phyloP scores from a whole-genome alignment of 1,284 basidiomycete genomes.

The Sporisorium reilianum region DNA sequence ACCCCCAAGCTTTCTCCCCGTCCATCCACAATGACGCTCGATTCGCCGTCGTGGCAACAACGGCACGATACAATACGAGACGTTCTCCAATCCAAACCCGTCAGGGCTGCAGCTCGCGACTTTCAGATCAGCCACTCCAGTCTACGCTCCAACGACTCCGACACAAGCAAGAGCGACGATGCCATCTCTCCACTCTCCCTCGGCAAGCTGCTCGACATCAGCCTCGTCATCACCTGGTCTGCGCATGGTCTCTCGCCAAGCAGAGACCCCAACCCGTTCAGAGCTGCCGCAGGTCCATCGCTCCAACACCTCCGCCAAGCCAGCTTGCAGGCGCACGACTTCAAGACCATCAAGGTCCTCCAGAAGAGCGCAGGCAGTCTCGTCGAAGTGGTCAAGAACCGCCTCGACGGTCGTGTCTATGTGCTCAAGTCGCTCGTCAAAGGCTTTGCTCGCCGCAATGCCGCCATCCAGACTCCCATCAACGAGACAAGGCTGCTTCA shows the following conservation, averaged over 20 bases:
- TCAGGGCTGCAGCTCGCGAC: constrained; percentile 40
- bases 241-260: constrained; percentile 30
- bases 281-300: constrained; percentile 28
- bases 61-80: constrained; percentile 36
- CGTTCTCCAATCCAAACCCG: constrained; percentile 14
- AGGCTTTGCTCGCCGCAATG: constrained; percentile 60
- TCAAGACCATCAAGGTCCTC: constrained; percentile 57
- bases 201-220: constrained; percentile 48
- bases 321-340: constrained; percentile 52
- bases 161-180: constrained; percentile 9
- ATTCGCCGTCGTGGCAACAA: constrained; percentile 28
- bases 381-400: constrained; percentile 65
- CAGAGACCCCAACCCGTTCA: constrained; percentile 43
- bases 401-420: constrained; percentile 63
- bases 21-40: constrained; percentile 17
- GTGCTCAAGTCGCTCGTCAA: constrained; percentile 67
- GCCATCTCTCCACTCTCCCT: constrained; percentile 3
- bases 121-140: constrained; percentile 35
- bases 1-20: background rate
- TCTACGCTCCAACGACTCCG: background rate
- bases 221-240: constrained; percentile 54
- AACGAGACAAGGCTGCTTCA: constrained; percentile 60
- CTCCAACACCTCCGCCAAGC: constrained; percentile 32
- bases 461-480: constrained; percentile 58
- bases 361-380: constrained; percentile 60